Base-by-base conservation (phyloP, 176 grass and related monocot genomes). In the Pontederia paniculata region DNA sequence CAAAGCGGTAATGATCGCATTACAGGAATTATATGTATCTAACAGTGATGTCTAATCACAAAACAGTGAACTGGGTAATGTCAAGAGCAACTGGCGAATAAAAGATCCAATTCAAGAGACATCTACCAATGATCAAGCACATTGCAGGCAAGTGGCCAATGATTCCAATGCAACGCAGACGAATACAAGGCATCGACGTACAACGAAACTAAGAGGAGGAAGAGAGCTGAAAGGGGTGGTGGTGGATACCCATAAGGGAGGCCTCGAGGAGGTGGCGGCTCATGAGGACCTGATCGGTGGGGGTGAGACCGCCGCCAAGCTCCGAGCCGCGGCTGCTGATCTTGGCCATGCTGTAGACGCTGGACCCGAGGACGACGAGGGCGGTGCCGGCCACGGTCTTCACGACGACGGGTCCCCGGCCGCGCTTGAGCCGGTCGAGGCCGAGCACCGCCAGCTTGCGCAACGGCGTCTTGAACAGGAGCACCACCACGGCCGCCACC, bases 401-500 rank as follows among this genome's bases (percentile, higher is more conserved):
- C 17, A 96, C 77, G 63, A 77, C 73, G 46, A 96, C 60, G 55
- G 82, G 76, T 42, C 74, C 79, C 23, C 74, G 85, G 17, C 90
- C 90, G 50, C 85, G 90, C 82, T 96, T 96, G 59, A 96, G 70
- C 21, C 66, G 82, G 75, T 89, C 82, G 8, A 96, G 48, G 44
- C 59, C 79, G 8, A 83, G 23, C 54, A 96, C 67, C 58, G 53
- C 67, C 47, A 89, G 70, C 63, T 68, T 83, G 69, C 82, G 73
- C 66, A 89, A 59, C n/a, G 90, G 85, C 44, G 82, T 96, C 62
- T 78, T 85, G 85, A 96, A 96, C 17, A 96, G 85, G 20, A 96
- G 82, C 58, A 23, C 58, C 60, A 60, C 52, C 48, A 73, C 71
- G 60, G 80, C 54, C 70, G 48, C 51, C 62, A 75, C 79, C 82